Base-by-base conservation (phyloP, 1,284 basidiomycete genomes). In the Rhizoctonia solani region DNA sequence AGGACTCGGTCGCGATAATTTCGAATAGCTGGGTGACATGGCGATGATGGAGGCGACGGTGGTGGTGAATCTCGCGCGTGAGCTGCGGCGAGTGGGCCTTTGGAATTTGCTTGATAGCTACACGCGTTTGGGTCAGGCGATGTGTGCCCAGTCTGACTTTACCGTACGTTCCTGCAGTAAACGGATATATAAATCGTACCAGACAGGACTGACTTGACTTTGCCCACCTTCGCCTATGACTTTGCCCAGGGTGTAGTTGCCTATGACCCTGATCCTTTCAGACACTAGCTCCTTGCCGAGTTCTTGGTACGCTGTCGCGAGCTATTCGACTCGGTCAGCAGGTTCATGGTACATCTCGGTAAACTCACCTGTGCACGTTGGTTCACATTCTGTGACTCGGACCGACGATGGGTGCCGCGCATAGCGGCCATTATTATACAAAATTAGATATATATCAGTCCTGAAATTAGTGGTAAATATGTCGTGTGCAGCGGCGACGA, bases 101-200 rank as follows among this genome's bases (percentile, higher is more conserved):
- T 39, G 96, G 94, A 70, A 99, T 94, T 78, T 98, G 95, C 80
- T 99, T 99, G 79, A 99, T 91, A 58, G 96, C 96, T 70, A 98
- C 93, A 66, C 92, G 86, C 53, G 87, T 88, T 2, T 89, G 89
- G 1, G 94, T 94, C 54, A 96, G 82, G 69, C 95, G 90, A 77
- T 98, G 95, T 1, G 90, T 94, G 53, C 93, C 95, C 75, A 98
- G 82, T 61, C 95, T 87, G 25, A 97, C 95, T 75, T 94, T 95
- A 58, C 95, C 95, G 77, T 93, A 95, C 50, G 93, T 88, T 69
- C 93, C 93, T 94, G 74, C 29, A 30, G n/a, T 39, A 49, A 56
- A 53, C 54, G 34, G 50, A 58, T 59, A 67, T 65, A 59, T 70
- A 63, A 67, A 19, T 68, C 42, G 56, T 66, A 66, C 52, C 63